Evolutionary conservation across 2,329 filamentous ascomycete genomes (phyloP), one percentile per base, ranked within the genome.

Genomic region (Colletotrichum eleusines): DNA sequence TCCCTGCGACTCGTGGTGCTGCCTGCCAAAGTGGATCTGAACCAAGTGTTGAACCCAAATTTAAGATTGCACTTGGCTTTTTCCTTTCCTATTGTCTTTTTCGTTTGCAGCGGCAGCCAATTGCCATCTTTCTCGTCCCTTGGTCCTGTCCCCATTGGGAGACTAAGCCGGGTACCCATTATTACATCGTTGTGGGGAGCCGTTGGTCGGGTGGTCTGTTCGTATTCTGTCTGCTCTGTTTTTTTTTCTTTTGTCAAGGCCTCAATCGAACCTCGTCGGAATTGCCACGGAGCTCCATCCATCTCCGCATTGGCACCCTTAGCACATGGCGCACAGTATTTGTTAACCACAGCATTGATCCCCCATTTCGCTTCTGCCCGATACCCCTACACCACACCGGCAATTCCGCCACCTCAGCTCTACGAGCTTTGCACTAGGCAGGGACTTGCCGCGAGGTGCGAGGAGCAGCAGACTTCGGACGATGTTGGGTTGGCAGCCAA

Each of bases 101-200:
- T 55, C 51, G 28, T 55, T 35, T 55, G 23, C n/a, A 38, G 33
- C 23, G 28, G 35, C n/a, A 28, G 46, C 50, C 63, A 61, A 62
- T 60, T 46, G 35, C 50, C 50, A 51, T 55, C 59, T 55, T 55
- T 40, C 38, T 28, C 40, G 40, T 38, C 42, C 63, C 51, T 38
- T 68, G 58, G 23, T 35, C 40, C 23, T 23, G 48, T 63, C 64
- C 57, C 68, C 64, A 68, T 68, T 31, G 40, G 35, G n/a, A 66
- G 62, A 55, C 35, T 48, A 26, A 55, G 66, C 66, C 66, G 54
- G 26, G 55, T 48, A 35, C 54, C 55, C 40, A 55, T 40, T 26
- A 71, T 71, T 71, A 63, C 64, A 71, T 71, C 68, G 68, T 58
- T 62, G 64, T 71, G 68, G 68, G 68, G 42, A 20, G 26, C 51